Evolutionary conservation across 176 grass and related monocot species (phyloP).

Genomic region (Pontederia crassipes): DNA sequence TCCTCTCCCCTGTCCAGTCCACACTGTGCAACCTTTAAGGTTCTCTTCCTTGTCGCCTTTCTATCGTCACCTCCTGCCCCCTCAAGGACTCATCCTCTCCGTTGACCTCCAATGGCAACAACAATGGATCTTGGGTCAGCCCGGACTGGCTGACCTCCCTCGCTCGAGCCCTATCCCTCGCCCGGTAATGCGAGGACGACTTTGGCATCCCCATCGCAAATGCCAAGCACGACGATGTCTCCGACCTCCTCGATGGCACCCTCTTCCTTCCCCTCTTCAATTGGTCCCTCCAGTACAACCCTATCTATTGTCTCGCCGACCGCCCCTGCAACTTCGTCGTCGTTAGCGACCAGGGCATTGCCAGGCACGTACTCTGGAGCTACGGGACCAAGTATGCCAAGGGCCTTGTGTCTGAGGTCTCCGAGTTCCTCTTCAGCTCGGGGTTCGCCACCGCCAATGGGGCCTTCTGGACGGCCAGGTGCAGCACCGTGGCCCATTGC

Average conservation of each 20-base stretch:
- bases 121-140: too few relatives aligned
- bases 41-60: too few relatives aligned
- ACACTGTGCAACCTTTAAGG: too few relatives aligned
- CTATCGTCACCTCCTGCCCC: too few relatives aligned
- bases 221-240: conserved; percentile 80
- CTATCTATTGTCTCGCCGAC: conserved; percentile 80
- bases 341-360: conserved; percentile 68
- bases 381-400: conserved; percentile 75
- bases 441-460: conserved; percentile 80
- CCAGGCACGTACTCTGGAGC: conserved; percentile 78
- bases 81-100: too few relatives aligned
- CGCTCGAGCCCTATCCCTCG: conserved; percentile 27
- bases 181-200: conserved; percentile 33
- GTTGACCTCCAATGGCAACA: too few relatives aligned
- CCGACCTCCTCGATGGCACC: conserved; percentile 82
- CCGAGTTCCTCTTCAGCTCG: conserved; percentile 88
- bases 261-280: conserved; percentile 98
- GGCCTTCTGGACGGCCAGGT: conserved; percentile 72
- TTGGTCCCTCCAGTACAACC: conserved; percentile 79
- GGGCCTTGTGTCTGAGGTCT: conserved; percentile 88
- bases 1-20: too few relatives aligned
- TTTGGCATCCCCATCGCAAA: conserved; percentile 73
- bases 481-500: conserved; percentile 80
- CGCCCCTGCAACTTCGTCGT: conserved; percentile 76
- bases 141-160: conserved; percentile 53